These are phyloP conservation scores for Pterulicium gracile DNA, from an alignment of 1,284 basidiomycete species.

Conservation along the genomic window DNA sequence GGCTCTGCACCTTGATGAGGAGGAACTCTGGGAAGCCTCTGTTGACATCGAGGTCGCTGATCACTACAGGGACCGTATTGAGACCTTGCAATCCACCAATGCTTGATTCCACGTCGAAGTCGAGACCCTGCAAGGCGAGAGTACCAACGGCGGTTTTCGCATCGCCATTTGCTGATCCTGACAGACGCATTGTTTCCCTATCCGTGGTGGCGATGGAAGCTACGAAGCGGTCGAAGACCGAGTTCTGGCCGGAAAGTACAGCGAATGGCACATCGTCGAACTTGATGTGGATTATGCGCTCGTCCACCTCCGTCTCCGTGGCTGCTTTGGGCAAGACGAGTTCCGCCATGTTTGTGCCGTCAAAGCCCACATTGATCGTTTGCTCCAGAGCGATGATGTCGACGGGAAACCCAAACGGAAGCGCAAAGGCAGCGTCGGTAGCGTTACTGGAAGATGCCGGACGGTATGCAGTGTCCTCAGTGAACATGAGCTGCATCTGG, in stretches of 20 bases:
- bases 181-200: constrained; percentile 42
- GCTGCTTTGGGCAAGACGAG: constrained; percentile 53
- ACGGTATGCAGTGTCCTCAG: constrained; percentile 38
- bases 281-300: constrained; percentile 50
- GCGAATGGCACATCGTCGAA: constrained; percentile 57
- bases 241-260: constrained; percentile 40
- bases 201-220: constrained; percentile 49
- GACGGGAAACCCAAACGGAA: constrained; percentile 66
- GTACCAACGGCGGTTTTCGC: constrained; percentile 67
- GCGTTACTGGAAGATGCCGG: constrained; percentile 52
- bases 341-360: constrained; percentile 48
- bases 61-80: constrained; percentile 44
- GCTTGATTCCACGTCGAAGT: constrained; percentile 51
- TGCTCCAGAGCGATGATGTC: constrained; percentile 55
- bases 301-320: constrained; percentile 50
- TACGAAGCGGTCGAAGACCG: constrained; percentile 53
- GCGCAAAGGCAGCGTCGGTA: constrained; percentile 51
- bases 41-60: constrained; percentile 57
- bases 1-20: constrained; percentile 57
- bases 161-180: constrained; percentile 48
- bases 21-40: constrained; percentile 60
- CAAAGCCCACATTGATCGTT: constrained; percentile 47
- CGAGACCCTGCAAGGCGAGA: constrained; percentile 49
- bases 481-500: constrained; percentile 55
- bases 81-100: constrained; percentile 64